Conservation (phyloP, 75 land plant species). For the Pseudotsuga menziesii region DNA sequence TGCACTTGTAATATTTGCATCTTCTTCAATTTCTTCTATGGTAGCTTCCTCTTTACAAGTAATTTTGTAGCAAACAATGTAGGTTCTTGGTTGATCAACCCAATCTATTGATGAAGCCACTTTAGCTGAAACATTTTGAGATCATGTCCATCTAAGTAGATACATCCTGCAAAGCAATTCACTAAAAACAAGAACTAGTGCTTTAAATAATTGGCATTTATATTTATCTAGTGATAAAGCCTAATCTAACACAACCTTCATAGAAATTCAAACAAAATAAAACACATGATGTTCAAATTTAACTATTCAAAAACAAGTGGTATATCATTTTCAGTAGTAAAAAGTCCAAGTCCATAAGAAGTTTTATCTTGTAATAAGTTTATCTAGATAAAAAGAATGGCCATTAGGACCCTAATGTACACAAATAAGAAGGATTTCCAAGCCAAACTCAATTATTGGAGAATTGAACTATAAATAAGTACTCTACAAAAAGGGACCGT, state of each 20-base stretch:
- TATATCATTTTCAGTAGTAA: no score
- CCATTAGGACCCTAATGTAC: neutral
- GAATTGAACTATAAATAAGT: neutral
- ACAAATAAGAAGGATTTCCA: neutral
- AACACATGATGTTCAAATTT: neutral
- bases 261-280: neutral
- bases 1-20: constrained; percentile 92
- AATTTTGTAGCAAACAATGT: constrained; percentile 88
- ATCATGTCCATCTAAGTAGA: constrained; percentile 74
- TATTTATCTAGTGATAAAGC: neutral
- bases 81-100: constrained; percentile 91
- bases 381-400: neutral
- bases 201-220: no score
- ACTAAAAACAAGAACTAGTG: no score
- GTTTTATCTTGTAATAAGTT: neutral
- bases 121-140: constrained; percentile 64
- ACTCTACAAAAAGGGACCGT: no score
- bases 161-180: constrained; percentile 39
- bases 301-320: neutral
- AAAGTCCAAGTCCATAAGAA: neutral
- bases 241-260: neutral
- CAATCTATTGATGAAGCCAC: constrained; percentile 90
- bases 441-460: no score
- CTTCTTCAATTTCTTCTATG: constrained; percentile 70
- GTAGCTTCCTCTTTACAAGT: constrained; percentile 81